A percentile compares a stretch with the other conserved stretches of the same genome.
Evolutionary conservation across 176 grass and related monocot genomes (phyloP).

Genomic region (Triticum monococcum): DNA sequence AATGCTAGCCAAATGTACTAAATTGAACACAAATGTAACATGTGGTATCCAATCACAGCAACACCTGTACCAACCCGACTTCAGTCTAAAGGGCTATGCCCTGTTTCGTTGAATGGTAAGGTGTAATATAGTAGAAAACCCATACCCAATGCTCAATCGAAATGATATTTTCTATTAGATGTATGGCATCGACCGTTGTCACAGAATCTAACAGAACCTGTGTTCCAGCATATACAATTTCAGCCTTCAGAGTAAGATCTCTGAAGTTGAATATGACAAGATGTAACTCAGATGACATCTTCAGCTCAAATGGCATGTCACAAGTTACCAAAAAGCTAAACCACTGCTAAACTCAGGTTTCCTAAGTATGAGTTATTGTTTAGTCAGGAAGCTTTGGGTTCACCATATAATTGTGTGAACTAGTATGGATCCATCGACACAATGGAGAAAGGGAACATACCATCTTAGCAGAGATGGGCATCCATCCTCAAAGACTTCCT

Average conservation of each 20-base stretch:
- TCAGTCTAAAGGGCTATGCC: background rate
- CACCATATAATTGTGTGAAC: background rate
- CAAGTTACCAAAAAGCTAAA: no score
- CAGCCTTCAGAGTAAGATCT: background rate
- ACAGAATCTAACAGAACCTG: background rate
- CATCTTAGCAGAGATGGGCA: conserved; percentile 70
- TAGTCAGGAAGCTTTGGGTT: background rate
- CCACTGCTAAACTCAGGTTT: background rate
- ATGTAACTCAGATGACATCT: no score
- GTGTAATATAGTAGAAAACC: background rate
- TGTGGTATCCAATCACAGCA: background rate
- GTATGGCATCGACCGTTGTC: background rate
- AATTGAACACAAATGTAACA: background rate
- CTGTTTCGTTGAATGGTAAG: background rate
- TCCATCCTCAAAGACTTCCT: conserved; percentile 96
- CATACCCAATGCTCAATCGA: background rate
- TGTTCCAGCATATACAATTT: background rate
- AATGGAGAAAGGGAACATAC: conserved; percentile 41
- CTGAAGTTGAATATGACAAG: conserved; percentile 22
- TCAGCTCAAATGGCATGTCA: no score
- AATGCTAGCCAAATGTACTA: background rate
- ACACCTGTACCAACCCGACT: background rate
- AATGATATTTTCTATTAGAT: background rate
- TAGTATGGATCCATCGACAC: conserved; percentile 6
- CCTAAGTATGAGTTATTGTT: background rate